phyloP scores from a whole-genome alignment of 2,329 filamentous ascomycete species.

The Shiraia sp. region DNA sequence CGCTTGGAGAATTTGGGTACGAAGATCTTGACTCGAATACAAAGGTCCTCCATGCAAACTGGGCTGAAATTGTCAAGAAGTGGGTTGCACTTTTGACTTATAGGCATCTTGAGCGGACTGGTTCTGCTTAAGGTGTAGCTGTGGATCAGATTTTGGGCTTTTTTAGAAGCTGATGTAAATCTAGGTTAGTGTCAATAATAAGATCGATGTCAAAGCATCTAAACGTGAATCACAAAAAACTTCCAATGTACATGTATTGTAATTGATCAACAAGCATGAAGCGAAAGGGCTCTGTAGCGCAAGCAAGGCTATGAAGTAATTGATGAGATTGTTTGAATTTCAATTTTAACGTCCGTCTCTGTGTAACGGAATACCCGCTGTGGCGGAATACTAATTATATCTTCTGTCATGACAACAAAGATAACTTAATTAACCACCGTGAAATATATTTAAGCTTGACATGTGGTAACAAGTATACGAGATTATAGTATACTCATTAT shows the following conservation, averaged over 20 bases:
- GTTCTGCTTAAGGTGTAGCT: constrained; percentile 3
- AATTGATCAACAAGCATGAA: too few species aligned
- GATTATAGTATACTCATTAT: background rate
- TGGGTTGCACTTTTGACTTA: constrained; percentile 13
- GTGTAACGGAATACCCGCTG: too few species aligned
- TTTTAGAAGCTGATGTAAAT: too few species aligned
- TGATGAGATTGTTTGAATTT: too few species aligned
- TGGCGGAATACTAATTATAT: too few species aligned
- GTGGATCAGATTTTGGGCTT: background rate
- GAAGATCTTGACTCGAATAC: constrained; percentile 1
- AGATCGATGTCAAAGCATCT: too few species aligned
- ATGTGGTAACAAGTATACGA: background rate
- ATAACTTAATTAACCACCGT: background rate
- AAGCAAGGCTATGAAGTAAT: too few species aligned
- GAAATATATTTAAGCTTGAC: background rate
- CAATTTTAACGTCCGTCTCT: too few species aligned
- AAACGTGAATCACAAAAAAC: too few species aligned
- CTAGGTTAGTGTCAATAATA: too few species aligned
- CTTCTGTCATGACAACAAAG: background rate
- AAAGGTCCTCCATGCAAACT: constrained; percentile 5
- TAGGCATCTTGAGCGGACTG: constrained; percentile 11
- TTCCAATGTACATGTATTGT: too few species aligned
- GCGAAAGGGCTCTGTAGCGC: too few species aligned
- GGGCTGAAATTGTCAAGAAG: constrained; percentile 4
- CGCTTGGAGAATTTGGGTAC: background rate